These are phyloP conservation scores for Rubia tinctorum DNA, from an alignment of 305 asterid genomes.

Conservation along the genomic window DNA sequence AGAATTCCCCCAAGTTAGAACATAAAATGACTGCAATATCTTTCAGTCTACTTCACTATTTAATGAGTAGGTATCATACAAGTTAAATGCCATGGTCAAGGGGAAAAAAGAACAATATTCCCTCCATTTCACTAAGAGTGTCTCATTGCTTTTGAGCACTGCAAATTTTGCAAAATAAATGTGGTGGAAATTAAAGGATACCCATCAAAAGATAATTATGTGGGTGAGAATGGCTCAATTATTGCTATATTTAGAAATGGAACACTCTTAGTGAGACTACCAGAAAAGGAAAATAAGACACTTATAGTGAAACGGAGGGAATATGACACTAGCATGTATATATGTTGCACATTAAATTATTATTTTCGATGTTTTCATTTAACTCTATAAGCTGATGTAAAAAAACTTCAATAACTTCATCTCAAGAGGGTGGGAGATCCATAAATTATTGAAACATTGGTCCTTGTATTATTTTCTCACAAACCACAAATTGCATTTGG, in stretches of 20 bases:
- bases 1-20: neutral
- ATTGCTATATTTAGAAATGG: neutral
- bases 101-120: neutral
- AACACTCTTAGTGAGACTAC: neutral
- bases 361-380: neutral
- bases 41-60: neutral
- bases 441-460: neutral
- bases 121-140: neutral
- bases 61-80: neutral
- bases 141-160: neutral
- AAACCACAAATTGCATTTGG: neutral
- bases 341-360: neutral
- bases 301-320: neutral
- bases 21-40: neutral
- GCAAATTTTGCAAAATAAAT: neutral
- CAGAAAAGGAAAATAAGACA: neutral
- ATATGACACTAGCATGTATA: neutral
- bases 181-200: neutral
- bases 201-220: neutral
- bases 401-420: conserved; percentile 5
- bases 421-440: neutral
- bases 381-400: neutral
- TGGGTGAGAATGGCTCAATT: neutral
- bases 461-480: neutral
- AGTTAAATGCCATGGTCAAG: neutral